Conservation (phyloP, 208 protist genomes). For the Sergeia podlipaevii region DNA sequence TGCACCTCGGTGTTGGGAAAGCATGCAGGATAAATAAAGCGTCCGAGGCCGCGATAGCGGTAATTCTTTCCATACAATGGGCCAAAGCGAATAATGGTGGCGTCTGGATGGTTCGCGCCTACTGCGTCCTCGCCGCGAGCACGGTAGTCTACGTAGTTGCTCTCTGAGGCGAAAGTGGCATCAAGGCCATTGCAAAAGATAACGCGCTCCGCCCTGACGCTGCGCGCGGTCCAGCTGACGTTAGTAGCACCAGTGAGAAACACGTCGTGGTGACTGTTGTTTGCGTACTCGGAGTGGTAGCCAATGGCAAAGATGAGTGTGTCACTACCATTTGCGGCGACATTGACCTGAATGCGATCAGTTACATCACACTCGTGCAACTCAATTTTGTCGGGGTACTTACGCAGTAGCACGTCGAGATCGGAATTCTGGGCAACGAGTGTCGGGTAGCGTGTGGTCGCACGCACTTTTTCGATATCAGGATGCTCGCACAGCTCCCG, state of each 20-base stretch:
- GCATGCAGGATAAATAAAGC: constrained; percentile 84
- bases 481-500: constrained; percentile 89
- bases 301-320: constrained; percentile 90
- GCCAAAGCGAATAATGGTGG: constrained; percentile 88
- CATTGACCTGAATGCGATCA: constrained; percentile 90
- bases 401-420: constrained; percentile 77
- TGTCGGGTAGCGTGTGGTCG: constrained; percentile 86
- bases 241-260: constrained; percentile 87
- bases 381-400: constrained; percentile 88
- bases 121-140: constrained; percentile 87
- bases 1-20: constrained; percentile 88
- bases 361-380: constrained; percentile 92
- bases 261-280: constrained; percentile 92
- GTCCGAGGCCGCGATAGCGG: constrained; percentile 87
- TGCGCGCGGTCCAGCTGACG: constrained; percentile 89
- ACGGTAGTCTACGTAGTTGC: constrained; percentile 90
- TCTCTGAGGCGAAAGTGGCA: constrained; percentile 90
- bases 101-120: constrained; percentile 86
- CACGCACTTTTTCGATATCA: constrained; percentile 86
- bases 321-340: constrained; percentile 87
- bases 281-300: constrained; percentile 88
- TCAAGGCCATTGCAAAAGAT: constrained; percentile 91
- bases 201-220: constrained; percentile 83
- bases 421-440: constrained; percentile 86
- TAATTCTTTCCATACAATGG: constrained; percentile 88